Conservation (phyloP, 495 filamentous ascomycete genomes). For the Penicillium macrosclerotiorum region DNA sequence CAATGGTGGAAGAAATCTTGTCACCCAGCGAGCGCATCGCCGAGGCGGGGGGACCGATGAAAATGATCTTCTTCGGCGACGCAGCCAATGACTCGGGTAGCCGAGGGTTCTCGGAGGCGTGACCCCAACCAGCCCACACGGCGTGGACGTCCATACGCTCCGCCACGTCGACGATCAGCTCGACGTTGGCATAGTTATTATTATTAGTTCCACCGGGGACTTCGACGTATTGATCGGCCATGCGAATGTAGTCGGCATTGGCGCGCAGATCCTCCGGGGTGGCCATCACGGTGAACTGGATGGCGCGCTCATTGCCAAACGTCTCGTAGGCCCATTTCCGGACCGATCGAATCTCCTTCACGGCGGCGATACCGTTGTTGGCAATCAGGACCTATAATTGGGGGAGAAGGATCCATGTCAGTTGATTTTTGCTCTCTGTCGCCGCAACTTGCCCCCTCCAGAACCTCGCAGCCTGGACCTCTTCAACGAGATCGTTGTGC, state of each 20-base stretch:
- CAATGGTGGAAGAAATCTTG: constrained; percentile 99
- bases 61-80: constrained; percentile 96
- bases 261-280: constrained; percentile 97
- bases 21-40: constrained; percentile 98
- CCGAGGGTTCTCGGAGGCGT: constrained; percentile 98
- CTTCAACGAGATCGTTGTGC: too few species aligned
- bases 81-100: constrained; percentile 93
- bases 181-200: constrained; percentile 99
- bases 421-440: not conserved
- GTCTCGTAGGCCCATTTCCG: constrained; percentile 99
- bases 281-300: constrained; percentile 99
- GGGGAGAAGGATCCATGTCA: constrained; percentile 5
- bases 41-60: constrained; percentile 96
- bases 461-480: not conserved
- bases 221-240: constrained; percentile 99
- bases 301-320: constrained; percentile 95
- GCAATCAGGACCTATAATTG: constrained; percentile 86
- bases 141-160: constrained; percentile 98
- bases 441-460: not conserved
- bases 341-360: constrained; percentile 97
- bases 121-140: constrained; percentile 99
- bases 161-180: constrained; percentile 98
- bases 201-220: constrained; percentile 99
- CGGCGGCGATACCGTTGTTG: constrained; percentile 99
- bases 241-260: constrained; percentile 98